Evolutionary conservation across 257 asterid genomes (phyloP).

Genomic region (Nyctanthes arbortristis): DNA sequence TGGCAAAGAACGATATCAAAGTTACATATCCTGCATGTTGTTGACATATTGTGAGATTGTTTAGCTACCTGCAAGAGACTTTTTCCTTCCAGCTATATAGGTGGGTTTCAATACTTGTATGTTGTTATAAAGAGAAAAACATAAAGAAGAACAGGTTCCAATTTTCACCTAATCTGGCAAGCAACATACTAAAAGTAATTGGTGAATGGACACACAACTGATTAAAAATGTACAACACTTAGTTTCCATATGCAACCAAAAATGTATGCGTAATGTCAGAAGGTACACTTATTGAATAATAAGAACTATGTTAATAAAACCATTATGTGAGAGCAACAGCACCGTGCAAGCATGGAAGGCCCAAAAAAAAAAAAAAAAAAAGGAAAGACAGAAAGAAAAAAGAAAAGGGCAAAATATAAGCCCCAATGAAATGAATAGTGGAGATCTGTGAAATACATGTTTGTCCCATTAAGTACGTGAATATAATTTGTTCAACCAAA

Average conservation of each 20-base stretch:
- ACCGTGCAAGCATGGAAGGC: too few relatives aligned
- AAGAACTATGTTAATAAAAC: too few relatives aligned
- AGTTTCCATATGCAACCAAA: not conserved
- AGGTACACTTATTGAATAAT: too few relatives aligned
- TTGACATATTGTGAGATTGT: not conserved
- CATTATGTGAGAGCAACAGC: too few relatives aligned
- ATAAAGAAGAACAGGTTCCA: not conserved
- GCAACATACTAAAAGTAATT: not conserved
- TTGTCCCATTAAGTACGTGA: too few relatives aligned
- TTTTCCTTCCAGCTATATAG: not conserved
- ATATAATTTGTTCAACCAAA: too few relatives aligned
- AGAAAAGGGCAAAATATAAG: too few relatives aligned
- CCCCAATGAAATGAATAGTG: too few relatives aligned
- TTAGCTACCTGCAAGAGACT: not conserved
- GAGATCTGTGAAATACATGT: too few relatives aligned
- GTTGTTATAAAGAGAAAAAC: constrained; percentile 10
- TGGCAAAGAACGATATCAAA: not conserved
- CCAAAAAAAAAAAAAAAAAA: too few relatives aligned
- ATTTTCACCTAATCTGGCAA: not conserved
- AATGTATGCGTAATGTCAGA: not conserved
- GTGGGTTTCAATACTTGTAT: constrained; percentile 2
- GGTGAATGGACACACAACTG: not conserved
- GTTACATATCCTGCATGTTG: not conserved
- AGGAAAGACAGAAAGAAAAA: too few relatives aligned
- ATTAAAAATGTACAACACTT: not conserved